Percentiles rank a stretch among this genome's conserved stretches.
Conservation (phyloP, 2,329 filamentous ascomycete species). For the Colletotrichum godetiae region DNA sequence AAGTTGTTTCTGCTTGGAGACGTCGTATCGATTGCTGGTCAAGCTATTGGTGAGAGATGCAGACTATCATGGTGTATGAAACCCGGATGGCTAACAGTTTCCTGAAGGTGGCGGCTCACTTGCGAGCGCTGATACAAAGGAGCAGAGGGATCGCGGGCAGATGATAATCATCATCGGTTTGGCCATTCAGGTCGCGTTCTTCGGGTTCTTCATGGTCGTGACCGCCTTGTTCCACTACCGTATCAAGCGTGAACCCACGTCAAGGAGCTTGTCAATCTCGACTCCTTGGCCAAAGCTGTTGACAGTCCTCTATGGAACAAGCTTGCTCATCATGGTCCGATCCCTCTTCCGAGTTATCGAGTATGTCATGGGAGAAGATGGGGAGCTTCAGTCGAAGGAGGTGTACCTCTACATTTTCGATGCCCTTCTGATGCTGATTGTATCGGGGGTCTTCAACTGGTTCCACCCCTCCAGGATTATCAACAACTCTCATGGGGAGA, state of each 20-base stretch:
- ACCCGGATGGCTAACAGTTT: background rate
- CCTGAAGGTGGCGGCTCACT: slow-evolving; percentile 25
- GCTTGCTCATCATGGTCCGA: slow-evolving; percentile 53
- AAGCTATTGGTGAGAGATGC: slow-evolving; percentile 51
- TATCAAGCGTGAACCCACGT: slow-evolving; percentile 35
- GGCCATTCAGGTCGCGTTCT: slow-evolving; percentile 65
- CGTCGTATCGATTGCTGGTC: slow-evolving; percentile 61
- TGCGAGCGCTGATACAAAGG: slow-evolving; percentile 37
- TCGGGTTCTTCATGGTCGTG: slow-evolving; percentile 63
- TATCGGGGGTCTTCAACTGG: slow-evolving; percentile 37
- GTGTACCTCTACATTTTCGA: slow-evolving; percentile 52
- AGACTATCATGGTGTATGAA: background rate
- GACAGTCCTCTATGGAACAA: slow-evolving; percentile 40
- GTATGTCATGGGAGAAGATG: slow-evolving; percentile 49
- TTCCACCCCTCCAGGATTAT: slow-evolving; percentile 32
- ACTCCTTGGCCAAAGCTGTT: slow-evolving; percentile 46
- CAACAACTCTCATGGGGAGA: background rate
- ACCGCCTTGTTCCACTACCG: slow-evolving; percentile 58
- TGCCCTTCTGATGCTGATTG: slow-evolving; percentile 46
- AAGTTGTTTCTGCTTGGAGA: slow-evolving; percentile 66
- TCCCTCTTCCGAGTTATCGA: slow-evolving; percentile 55
- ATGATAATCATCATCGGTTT: slow-evolving; percentile 64
- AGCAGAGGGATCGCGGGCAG: slow-evolving; percentile 47
- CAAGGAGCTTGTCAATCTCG: slow-evolving; percentile 25
- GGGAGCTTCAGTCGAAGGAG: slow-evolving; percentile 48